These are phyloP conservation scores for Pseudonectria buxi DNA, from an alignment of 2,329 filamentous ascomycete genomes.

Conservation along the genomic window DNA sequence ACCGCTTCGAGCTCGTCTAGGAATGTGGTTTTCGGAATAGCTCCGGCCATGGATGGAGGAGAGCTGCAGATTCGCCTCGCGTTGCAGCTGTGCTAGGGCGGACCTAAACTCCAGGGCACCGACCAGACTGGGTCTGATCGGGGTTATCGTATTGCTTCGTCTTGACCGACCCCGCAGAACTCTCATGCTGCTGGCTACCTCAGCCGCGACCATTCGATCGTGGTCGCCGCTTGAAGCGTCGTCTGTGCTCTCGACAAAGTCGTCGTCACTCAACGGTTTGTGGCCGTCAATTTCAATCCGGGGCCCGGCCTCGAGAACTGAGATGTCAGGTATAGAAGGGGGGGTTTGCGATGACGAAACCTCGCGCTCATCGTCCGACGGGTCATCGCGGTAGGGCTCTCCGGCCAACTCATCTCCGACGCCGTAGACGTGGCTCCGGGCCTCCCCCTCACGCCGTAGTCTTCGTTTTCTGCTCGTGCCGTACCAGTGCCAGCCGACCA, in stretches of 20 bases:
- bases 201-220: constrained; percentile 63
- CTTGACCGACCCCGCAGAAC: constrained; percentile 61
- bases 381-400: constrained; percentile 59
- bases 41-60: constrained; percentile 62
- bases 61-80: constrained; percentile 68
- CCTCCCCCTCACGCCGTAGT: constrained; percentile 61
- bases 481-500: constrained; percentile 91
- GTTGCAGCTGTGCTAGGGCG: constrained; percentile 78
- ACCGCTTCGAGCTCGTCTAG: constrained; percentile 17
- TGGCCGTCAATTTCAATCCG: constrained; percentile 41
- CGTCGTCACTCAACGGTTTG: constrained; percentile 28
- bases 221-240: constrained; percentile 48
- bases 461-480: constrained; percentile 54
- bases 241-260: constrained; percentile 33
- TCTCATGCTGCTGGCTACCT: constrained; percentile 90
- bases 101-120: constrained; percentile 92
- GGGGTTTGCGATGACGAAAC: constrained; percentile 9
- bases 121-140: constrained; percentile 87
- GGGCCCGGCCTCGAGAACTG: constrained; percentile 37
- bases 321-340: constrained; percentile 30
- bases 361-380: constrained; percentile 26
- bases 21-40: constrained; percentile 30
- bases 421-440: constrained; percentile 66
- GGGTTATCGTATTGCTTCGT: constrained; percentile 68
- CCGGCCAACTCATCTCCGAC: constrained; percentile 46